Percentiles rank a stretch among this genome's conserved stretches.
These are phyloP conservation scores for Penicillium taxi DNA, from an alignment of 495 filamentous ascomycete genomes.

Conservation along the genomic window DNA sequence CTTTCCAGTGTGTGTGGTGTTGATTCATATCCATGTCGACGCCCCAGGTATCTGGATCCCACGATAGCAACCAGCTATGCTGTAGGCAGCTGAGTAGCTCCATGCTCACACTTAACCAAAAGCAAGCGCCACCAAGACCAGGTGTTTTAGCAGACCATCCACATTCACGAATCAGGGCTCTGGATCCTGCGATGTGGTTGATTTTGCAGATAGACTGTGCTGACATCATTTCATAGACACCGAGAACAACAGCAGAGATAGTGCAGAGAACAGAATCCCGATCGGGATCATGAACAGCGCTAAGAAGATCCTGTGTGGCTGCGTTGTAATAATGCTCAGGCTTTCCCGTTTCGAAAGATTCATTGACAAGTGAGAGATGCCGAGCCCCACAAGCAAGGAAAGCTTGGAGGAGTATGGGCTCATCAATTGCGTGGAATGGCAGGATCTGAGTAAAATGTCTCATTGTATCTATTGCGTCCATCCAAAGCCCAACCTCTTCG, in stretches of 20 bases:
- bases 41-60: slow-evolving; percentile 89
- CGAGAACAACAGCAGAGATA: slow-evolving; percentile 79
- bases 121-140: slow-evolving; percentile 81
- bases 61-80: slow-evolving; percentile 80
- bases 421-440: slow-evolving; percentile 70
- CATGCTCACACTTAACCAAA: slow-evolving; percentile 89
- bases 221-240: slow-evolving; percentile 89
- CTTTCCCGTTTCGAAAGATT: slow-evolving; percentile 65
- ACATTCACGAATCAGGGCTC: slow-evolving; percentile 85
- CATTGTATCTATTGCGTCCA: slow-evolving; percentile 81
- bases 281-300: slow-evolving; percentile 68
- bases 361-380: slow-evolving; percentile 65
- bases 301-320: slow-evolving; percentile 65
- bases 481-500: slow-evolving; percentile 85
- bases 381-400: slow-evolving; percentile 83
- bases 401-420: slow-evolving; percentile 88
- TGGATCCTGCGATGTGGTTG: slow-evolving; percentile 80
- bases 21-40: slow-evolving; percentile 70
- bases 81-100: slow-evolving; percentile 81
- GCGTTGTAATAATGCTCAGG: slow-evolving; percentile 75
- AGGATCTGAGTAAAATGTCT: slow-evolving; percentile 84
- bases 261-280: slow-evolving; percentile 81
- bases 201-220: slow-evolving; percentile 65
- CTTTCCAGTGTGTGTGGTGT: slow-evolving; percentile 34
- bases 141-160: slow-evolving; percentile 75